These are phyloP conservation scores for Prunella vulgaris DNA, from an alignment of 257 asterid genomes.

Conservation along the genomic window DNA sequence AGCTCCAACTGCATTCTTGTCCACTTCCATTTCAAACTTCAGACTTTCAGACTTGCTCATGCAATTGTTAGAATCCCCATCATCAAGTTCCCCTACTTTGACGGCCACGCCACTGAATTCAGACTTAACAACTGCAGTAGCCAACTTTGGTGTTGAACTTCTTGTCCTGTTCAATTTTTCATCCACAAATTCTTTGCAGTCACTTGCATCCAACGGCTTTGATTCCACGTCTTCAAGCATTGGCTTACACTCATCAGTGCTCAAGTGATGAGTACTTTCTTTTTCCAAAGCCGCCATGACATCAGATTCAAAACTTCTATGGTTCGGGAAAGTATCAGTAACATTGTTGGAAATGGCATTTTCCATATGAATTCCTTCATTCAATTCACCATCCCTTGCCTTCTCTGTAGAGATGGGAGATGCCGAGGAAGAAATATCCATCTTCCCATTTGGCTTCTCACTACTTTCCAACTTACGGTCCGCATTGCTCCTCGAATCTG, in stretches of 20 bases:
- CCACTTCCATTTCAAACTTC: slow-evolving; percentile 19
- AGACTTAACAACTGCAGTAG: slow-evolving; percentile 14
- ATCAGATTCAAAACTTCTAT: slow-evolving; percentile 19
- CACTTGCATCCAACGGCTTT: slow-evolving; percentile 12
- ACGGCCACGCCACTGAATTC: slow-evolving; percentile 21
- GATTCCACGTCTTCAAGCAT: slow-evolving; percentile 26
- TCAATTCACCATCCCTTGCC: slow-evolving; percentile 26
- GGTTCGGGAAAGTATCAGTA: slow-evolving; percentile 19
- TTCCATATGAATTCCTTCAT: slow-evolving; percentile 31
- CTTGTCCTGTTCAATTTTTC: slow-evolving; percentile 22
- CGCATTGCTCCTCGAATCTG: slow-evolving; percentile 17
- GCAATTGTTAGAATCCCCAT: slow-evolving; percentile 10
- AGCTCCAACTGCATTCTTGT: slow-evolving; percentile 5
- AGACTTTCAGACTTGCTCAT: slow-evolving; percentile 20
- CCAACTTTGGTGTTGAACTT: slow-evolving; percentile 17
- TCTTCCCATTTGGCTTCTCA: slow-evolving; percentile 24
- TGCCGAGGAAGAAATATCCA: slow-evolving; percentile 6
- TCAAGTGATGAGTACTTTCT: slow-evolving; percentile 11
- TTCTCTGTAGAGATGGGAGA: slow-evolving; percentile 23
- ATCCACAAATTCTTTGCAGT: slow-evolving; percentile 18
- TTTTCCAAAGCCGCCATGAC: slow-evolving; percentile 21
- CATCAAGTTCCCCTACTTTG: slow-evolving; percentile 26
- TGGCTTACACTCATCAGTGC: slow-evolving; percentile 22
- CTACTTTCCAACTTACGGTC: slow-evolving; percentile 18
- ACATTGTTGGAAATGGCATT: slow-evolving; percentile 17